Evolutionary conservation across 495 filamentous ascomycete genomes (phyloP), one percentile per base, ranked within the genome.

Genomic region (Penicillium silybi): DNA sequence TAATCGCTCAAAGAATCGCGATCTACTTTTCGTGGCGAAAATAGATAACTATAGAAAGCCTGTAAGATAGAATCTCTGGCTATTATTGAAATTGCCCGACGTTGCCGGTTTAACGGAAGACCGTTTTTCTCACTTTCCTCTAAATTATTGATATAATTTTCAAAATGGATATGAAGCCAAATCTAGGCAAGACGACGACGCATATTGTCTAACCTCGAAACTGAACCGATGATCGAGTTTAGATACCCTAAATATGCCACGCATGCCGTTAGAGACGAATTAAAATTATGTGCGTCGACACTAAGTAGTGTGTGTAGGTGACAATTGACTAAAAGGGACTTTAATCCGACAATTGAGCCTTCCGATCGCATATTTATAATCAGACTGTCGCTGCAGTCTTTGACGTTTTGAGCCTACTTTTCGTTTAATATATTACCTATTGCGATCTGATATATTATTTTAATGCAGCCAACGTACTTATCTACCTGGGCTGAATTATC

Each of bases 11-110:
- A 40, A 40, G 41, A 40, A 26, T 49, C 46, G n/a, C 22, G 37
- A 29, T 41, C 46, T 49, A 6, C 22, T 41, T 49, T 49, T 49
- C 40, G 15, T 13, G 46, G 46, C 8, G 29, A 15, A 19, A 26
- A 49, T 40, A 25, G 22, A 26, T 1, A 1, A 34, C 46, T 19
- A 27, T 49, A 19, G 41, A 49, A 17, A 49, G 37, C 34, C 46
- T 41, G 10, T 41, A 49, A 41, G 16, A 49, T 49, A 26, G 46
- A 49, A 49, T 49, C 46, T 49, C 46, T 40, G n/a, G 46, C 46
- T 25, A 49, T 41, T n/a, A 22, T 49, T 20, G 46, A 40, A 27
- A 49, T 49, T 41, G 34, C 10, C 37, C 37, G 46, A 49, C 46
- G 16, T 41, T 32, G 11, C 16, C 37, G 37, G 46, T 41, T 41